A percentile compares a stretch with the other conserved stretches of the same genome.
Evolutionary conservation across 1,284 basidiomycete genomes (phyloP).

Genomic region (Grifola frondosa): DNA sequence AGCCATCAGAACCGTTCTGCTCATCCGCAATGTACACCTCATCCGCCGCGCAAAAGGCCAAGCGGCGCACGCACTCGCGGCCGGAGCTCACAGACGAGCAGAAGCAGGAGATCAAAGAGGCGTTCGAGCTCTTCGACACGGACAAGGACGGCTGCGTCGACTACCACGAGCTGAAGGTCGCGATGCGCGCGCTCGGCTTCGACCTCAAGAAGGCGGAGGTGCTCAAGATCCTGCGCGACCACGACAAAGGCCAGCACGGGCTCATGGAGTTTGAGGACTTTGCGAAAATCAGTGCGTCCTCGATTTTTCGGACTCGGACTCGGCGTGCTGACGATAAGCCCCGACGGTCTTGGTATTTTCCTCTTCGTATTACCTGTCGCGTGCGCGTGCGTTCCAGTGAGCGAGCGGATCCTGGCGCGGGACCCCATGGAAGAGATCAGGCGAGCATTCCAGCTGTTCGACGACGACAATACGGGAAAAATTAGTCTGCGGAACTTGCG

Average conservation of each 20-base stretch:
- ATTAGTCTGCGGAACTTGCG: conserved; percentile 91
- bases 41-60: conserved; percentile 71
- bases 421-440: conserved; percentile 98
- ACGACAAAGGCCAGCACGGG: conserved; percentile 88
- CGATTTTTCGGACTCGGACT: conserved; percentile 1
- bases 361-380: conserved; percentile 18
- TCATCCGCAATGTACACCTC: conserved; percentile 58
- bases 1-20: not conserved
- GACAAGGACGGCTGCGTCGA: conserved; percentile 98
- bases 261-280: conserved; percentile 96
- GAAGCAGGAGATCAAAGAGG: conserved; percentile 97
- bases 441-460: conserved; percentile 94
- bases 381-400: conserved; percentile 61
- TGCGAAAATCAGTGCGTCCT: conserved; percentile 88
- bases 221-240: conserved; percentile 89
- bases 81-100: conserved; percentile 92
- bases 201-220: conserved; percentile 99
- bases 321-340: not conserved
- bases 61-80: conserved; percentile 66
- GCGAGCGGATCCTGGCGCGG: conserved; percentile 86
- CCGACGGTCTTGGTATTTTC: not conserved
- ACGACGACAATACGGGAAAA: conserved; percentile 94
- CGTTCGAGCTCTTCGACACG: conserved; percentile 98
- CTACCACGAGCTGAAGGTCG: conserved; percentile 99
- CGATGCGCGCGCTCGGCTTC: conserved; percentile 97